Percentiles rank a stretch among this genome's conserved stretches.
phyloP scores from a whole-genome alignment of 2,329 filamentous ascomycete species.

The Epichloe bromicola region DNA sequence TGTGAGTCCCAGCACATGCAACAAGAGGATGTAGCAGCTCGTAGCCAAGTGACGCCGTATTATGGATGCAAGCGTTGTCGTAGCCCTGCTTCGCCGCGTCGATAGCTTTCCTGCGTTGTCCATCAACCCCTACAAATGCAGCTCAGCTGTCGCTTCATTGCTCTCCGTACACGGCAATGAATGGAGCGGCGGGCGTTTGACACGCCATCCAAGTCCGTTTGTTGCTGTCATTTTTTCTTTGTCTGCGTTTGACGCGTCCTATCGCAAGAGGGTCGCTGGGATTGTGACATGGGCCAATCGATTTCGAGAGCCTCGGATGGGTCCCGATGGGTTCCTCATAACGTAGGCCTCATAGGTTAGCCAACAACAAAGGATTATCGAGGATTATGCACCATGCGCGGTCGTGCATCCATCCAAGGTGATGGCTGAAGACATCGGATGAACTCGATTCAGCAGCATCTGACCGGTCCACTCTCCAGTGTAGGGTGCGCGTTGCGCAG shows the following conservation, averaged over 20 bases:
- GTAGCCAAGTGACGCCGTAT: neutral
- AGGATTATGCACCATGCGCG: neutral
- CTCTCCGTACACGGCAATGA: neutral
- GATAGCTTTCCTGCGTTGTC: neutral
- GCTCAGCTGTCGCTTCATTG: neutral
- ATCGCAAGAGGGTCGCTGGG: neutral
- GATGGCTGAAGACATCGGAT: neutral
- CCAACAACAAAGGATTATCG: neutral
- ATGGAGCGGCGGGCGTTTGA: neutral
- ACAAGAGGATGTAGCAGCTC: neutral
- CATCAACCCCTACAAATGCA: neutral
- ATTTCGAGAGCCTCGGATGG: neutral
- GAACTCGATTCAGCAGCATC: neutral
- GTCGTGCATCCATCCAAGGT: neutral
- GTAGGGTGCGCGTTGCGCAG: no score
- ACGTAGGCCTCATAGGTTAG: no score
- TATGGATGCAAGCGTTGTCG: neutral
- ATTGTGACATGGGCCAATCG: neutral
- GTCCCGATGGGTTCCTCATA: neutral
- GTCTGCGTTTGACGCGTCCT: neutral
- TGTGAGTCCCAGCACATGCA: neutral
- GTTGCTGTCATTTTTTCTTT: neutral
- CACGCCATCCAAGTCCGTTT: neutral
- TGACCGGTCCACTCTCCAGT: neutral
- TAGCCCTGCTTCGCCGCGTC: neutral